These are phyloP conservation scores for Geotrichum bryndzae DNA, from an alignment of 1,139 yeast species.

Conservation along the genomic window DNA sequence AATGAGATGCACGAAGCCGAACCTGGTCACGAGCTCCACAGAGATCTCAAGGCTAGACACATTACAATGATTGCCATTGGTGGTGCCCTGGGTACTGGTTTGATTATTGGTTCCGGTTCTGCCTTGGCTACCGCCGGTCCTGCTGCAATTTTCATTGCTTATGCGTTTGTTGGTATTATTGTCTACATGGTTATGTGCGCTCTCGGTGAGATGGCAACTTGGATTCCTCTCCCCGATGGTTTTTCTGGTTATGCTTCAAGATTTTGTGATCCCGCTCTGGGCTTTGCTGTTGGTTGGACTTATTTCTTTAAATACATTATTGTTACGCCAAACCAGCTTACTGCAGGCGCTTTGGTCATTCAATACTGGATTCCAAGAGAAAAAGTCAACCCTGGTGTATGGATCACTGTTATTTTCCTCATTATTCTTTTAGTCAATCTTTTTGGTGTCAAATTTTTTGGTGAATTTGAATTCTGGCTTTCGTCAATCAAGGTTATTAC, in stretches of 20 bases:
- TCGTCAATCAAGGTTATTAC: slow-evolving; percentile 65
- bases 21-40: slow-evolving; percentile 41
- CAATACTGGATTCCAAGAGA: slow-evolving; percentile 55
- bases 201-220: slow-evolving; percentile 72
- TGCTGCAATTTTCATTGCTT: slow-evolving; percentile 56
- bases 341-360: slow-evolving; percentile 55
- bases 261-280: slow-evolving; percentile 63
- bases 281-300: slow-evolving; percentile 68
- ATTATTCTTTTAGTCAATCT: slow-evolving; percentile 47
- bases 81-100: slow-evolving; percentile 59
- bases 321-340: slow-evolving; percentile 54
- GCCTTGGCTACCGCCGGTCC: slow-evolving; percentile 67
- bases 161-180: slow-evolving; percentile 53
- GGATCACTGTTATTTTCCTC: slow-evolving; percentile 70
- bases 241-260: slow-evolving; percentile 65
- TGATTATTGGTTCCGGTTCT: slow-evolving; percentile 65
- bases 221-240: slow-evolving; percentile 61
- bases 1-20: slow-evolving; percentile 6
- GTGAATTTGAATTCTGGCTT: slow-evolving; percentile 65
- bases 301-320: slow-evolving; percentile 60
- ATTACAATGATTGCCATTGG: slow-evolving; percentile 67
- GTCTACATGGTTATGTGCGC: slow-evolving; percentile 67
- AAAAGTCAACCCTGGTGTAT: slow-evolving; percentile 51
- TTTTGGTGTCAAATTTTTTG: slow-evolving; percentile 58
- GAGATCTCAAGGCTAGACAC: slow-evolving; percentile 62